Evolutionary conservation across 2,329 filamentous ascomycete species (phyloP), one percentile per base, ranked within the genome.

Genomic region (Volutella citrinella): DNA sequence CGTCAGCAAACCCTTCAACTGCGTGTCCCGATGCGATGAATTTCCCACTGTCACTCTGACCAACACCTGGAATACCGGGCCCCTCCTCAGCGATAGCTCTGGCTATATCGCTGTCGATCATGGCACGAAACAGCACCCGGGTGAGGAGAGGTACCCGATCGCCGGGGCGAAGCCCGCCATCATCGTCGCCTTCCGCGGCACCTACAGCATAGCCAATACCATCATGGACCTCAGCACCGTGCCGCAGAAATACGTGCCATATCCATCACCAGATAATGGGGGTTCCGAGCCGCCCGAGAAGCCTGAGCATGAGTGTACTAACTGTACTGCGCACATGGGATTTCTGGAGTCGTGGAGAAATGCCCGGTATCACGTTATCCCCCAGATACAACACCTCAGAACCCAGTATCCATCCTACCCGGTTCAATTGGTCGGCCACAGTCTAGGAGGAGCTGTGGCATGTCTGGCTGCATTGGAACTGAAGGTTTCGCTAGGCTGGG

Each of bases 21-120:
- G 93, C 62, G 76, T 82, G 11, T 93, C 86, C 39, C 84, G 87
- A 46, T 98, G 93, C 64, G 69, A 70, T 22, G 88, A 96, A 37
- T 96, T 97, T 44, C 79, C 85, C 2, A 69, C 73, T 4, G 81
- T 97, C 48, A 82, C 87, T 43, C 74, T 98, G 19, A 70, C 93
- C 39, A 81, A 75, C 60, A 87, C 89, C 10, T 98, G 89, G 85
- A 90, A 94, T 55, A 96, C 93, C 1, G 93, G 93, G 0, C 73
- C 83, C 10, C 69, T 96, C 19, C 72, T 96, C 53, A 85, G 83
- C 42, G 93, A 97, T 61, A 94, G 87, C 48, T 96, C 89, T 61
- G 93, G 93, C 41, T 98, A 95, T 63, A 81, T 97, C 36, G 90
- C 87, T 1, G 68, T 97, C n/a, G 90, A 93, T 43, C 85, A 94